Evolutionary conservation across 768 basidiomycete genomes (phyloP).

Genomic region (Lenzites betulinus): DNA sequence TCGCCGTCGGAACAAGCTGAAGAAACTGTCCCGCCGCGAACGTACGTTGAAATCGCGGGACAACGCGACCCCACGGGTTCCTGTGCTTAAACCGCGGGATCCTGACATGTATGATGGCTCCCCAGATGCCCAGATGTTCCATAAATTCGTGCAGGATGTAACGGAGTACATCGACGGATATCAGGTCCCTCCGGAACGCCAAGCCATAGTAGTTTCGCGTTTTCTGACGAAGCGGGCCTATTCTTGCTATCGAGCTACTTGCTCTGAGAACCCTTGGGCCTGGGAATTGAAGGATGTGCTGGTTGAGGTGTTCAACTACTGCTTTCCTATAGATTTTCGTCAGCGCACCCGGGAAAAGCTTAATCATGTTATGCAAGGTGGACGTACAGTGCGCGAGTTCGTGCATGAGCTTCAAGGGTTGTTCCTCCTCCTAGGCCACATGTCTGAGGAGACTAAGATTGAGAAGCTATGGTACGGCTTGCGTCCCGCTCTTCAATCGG

Average conservation of each 20-base stretch:
- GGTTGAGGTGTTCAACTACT: too few relatives aligned
- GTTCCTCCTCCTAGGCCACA: constrained; percentile 35
- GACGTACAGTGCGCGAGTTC: constrained; percentile 34
- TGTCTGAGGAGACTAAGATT: constrained; percentile 31
- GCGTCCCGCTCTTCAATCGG: constrained; percentile 25
- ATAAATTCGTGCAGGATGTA: constrained; percentile 15
- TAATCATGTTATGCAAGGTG: constrained; percentile 24
- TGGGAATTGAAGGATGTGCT: constrained; percentile 23
- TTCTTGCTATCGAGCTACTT: constrained; percentile 28
- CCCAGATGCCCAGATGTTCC: constrained; percentile 11
- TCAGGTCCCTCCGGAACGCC: background rate
- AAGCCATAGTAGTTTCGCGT: background rate
- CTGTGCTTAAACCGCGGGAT: constrained; percentile 9
- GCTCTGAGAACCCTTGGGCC: background rate
- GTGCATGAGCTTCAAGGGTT: constrained; percentile 38
- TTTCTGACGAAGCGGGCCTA: constrained; percentile 27
- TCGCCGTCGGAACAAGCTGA: too few relatives aligned
- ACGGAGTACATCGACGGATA: constrained; percentile 13
- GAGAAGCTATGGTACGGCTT: constrained; percentile 40
- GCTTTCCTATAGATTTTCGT: too few relatives aligned
- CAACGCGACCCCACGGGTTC: too few relatives aligned
- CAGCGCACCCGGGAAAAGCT: constrained; percentile 31
- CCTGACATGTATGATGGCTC: constrained; percentile 17
- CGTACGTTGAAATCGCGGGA: too few relatives aligned
- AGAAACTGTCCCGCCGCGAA: too few relatives aligned